Percentiles rank a stretch among this genome's conserved stretches.
Conservation (phyloP, 805 yeast species). For the Saccharomycodes ludwigii region DNA sequence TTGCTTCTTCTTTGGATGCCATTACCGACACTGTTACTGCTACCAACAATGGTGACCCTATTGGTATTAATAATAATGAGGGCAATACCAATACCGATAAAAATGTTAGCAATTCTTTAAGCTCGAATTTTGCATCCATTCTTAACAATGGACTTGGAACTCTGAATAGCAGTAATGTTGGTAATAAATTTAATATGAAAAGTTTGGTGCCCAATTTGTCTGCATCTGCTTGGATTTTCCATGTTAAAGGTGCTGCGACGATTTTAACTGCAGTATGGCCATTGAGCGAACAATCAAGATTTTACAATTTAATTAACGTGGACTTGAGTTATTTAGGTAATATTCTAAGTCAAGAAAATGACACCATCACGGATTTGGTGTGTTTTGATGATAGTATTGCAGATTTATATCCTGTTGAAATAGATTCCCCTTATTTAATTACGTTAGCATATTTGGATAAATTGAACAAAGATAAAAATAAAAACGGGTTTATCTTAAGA, state of each 20-base stretch:
- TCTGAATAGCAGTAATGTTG: no score
- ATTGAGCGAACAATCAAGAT: conserved; percentile 52
- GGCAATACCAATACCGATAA: no score
- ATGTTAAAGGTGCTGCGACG: conserved; percentile 94
- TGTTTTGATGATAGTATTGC: conserved; percentile 81
- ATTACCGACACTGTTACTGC: conserved; percentile 17
- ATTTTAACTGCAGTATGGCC: conserved; percentile 97
- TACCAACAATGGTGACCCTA: conserved; percentile 10
- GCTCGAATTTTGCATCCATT: no score
- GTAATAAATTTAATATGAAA: conserved; percentile 11
- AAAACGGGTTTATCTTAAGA: conserved; percentile 74
- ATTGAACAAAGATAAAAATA: conserved; percentile 66
- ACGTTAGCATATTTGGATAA: conserved; percentile 79
- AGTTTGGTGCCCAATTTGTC: conserved; percentile 45
- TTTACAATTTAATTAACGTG: conserved; percentile 63
- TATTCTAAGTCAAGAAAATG: conserved; percentile 25
- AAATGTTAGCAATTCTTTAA: no score
- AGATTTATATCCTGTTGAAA: conserved; percentile 77
- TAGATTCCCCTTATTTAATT: conserved; percentile 75
- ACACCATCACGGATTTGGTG: conserved; percentile 41
- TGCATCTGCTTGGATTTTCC: conserved; percentile 94
- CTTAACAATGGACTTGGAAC: no score
- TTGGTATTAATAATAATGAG: no score
- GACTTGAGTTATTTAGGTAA: conserved; percentile 87
- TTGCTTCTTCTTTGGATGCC: conserved; percentile 12